phyloP scores from a whole-genome alignment of 345 rosid genomes.

The Isatis tinctoria region DNA sequence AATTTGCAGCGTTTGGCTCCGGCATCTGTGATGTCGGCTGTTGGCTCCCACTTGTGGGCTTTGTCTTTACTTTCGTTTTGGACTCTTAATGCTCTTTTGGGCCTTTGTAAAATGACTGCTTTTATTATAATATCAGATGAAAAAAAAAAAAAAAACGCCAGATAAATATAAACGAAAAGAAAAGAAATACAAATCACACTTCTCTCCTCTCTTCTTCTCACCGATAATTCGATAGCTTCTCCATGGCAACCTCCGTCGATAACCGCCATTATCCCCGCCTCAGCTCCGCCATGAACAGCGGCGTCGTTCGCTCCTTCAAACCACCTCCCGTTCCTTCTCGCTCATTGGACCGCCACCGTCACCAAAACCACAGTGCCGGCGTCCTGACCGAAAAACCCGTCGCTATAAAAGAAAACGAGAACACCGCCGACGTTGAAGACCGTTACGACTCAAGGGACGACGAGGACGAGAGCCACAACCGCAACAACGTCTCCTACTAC shows the following conservation, averaged over 20 bases:
- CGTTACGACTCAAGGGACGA: constrained; percentile 45
- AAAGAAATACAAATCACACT: background rate
- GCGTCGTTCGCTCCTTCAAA: constrained; percentile 50
- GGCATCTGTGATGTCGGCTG: too few relatives aligned
- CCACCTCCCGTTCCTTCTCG: constrained; percentile 32
- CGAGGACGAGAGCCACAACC: constrained; percentile 39
- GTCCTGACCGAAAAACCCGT: background rate
- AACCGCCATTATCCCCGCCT: constrained; percentile 62
- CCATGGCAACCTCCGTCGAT: constrained; percentile 79
- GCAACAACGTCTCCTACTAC: constrained; percentile 35
- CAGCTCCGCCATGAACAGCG: constrained; percentile 48
- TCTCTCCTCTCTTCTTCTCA: constrained; percentile 12
- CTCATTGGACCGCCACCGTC: constrained; percentile 34
- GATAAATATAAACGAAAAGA: too few relatives aligned
- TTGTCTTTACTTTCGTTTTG: too few relatives aligned
- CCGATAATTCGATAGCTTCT: background rate
- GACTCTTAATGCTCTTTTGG: too few relatives aligned
- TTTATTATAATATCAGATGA: too few relatives aligned
- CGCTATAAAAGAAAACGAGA: constrained; percentile 28
- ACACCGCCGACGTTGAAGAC: constrained; percentile 14
- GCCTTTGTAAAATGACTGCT: too few relatives aligned
- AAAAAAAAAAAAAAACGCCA: too few relatives aligned
- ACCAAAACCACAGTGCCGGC: constrained; percentile 30
- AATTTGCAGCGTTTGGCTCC: too few relatives aligned
- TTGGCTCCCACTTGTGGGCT: too few relatives aligned